A percentile compares a stretch with the other conserved stretches of the same genome.
These are phyloP conservation scores for Rhizoctonia solani DNA, from an alignment of 1,284 basidiomycete genomes.

Conservation along the genomic window DNA sequence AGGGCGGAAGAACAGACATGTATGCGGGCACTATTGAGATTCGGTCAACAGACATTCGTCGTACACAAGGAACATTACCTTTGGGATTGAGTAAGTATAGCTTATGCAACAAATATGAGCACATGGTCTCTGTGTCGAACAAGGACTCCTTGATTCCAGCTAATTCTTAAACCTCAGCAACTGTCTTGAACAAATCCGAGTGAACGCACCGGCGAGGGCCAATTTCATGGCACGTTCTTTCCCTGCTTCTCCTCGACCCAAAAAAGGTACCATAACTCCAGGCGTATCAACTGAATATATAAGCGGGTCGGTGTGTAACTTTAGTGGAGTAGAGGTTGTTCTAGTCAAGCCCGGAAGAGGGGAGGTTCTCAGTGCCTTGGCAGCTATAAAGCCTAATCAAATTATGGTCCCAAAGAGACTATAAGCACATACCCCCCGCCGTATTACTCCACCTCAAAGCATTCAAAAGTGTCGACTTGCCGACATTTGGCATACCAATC, in stretches of 20 bases:
- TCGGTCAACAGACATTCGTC: conserved; percentile 33
- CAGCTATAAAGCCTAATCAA: conserved; percentile 47
- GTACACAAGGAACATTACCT: conserved; percentile 52
- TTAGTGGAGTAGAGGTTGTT: conserved; percentile 79
- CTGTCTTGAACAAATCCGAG: background rate
- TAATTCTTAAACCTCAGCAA: conserved; percentile 45
- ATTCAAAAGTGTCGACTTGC: conserved; percentile 94
- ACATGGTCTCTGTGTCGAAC: conserved; percentile 83
- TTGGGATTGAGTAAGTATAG: conserved; percentile 77
- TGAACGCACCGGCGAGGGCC: conserved; percentile 78
- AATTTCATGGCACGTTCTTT: conserved; percentile 92
- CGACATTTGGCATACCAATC: conserved; percentile 98
- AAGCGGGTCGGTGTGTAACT: conserved; percentile 74
- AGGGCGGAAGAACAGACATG: conserved; percentile 57
- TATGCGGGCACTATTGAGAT: conserved; percentile 66
- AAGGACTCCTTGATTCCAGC: conserved; percentile 94
- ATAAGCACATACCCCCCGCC: conserved; percentile 76
- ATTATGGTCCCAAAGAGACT: conserved; percentile 31
- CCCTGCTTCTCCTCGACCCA: conserved; percentile 82
- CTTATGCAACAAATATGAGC: conserved; percentile 86
- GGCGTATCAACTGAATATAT: conserved; percentile 97
- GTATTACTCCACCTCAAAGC: conserved; percentile 88
- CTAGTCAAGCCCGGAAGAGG: conserved; percentile 88
- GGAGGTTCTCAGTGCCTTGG: conserved; percentile 88
- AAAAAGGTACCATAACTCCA: conserved; percentile 95